Base-by-base conservation (phyloP, 116 monocot species). In the Iris pallida region DNA sequence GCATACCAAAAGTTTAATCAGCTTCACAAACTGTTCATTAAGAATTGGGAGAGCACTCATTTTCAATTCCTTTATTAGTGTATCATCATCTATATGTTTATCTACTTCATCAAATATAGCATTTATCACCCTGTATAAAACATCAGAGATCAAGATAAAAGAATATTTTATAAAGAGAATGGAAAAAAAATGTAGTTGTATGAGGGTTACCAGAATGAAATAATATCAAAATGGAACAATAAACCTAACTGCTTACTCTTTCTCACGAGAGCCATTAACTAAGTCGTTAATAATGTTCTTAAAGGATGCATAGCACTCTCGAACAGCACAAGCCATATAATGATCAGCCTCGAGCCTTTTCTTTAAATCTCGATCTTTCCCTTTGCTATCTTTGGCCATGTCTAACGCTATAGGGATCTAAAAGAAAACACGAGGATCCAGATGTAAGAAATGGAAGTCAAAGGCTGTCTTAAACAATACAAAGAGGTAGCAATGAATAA, bases 391-490 rank as follows among this genome's bases (percentile, higher is more conserved):
- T 80, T 88, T 81, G 18, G 98, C 90, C 93, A 98, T 98, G 71
- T 93, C 90, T 64, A 98, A 45, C 52, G 98, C 98, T 71, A 98
- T 93, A 20, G 98, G 98, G 52, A 98, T 87, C 98, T 98, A 59
- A 20, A 18, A 14, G 8, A 45, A 45, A 41, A 67, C 2, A 40
- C 1, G 15, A 40, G 4, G 11, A 46, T 30, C 42, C 61, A 48
- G 14, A 40, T 53, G 18, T 61, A 30, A 68, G 16, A 30, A 30
- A 30, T 30, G 30, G 30, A 30, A 30, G 3, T 30, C 30, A 30
- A 30, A 30, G 30, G 30, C 30, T 30, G 30, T 30, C 30, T 30
- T 30, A n/a, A 18, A 11, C 42, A 30, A 30, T 30, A 30, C 30
- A 15, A 59, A 63, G 47, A 68, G 19, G 2, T 55, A 66, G 49